Conservation (phyloP, 169 alveolate genomes). For the Plasmodium gallinaceum region DNA sequence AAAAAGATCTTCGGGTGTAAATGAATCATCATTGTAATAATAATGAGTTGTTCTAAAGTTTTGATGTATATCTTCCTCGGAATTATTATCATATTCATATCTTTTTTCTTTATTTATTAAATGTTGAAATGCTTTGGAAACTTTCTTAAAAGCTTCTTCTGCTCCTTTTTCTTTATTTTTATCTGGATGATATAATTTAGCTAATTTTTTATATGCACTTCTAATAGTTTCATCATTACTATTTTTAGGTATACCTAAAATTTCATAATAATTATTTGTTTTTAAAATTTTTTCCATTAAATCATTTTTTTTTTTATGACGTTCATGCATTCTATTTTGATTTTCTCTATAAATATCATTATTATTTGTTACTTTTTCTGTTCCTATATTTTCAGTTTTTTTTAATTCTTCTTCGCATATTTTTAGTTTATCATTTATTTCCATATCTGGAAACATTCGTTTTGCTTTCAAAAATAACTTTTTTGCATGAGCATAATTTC, state of each 20-base stretch:
- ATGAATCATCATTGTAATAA: constrained; percentile 80
- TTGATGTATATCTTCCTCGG: constrained; percentile 80
- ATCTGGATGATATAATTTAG: constrained; percentile 97
- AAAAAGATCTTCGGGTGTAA: constrained; percentile 88
- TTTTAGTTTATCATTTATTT: constrained; percentile 66
- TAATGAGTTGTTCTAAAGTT: constrained; percentile 81
- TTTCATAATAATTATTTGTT: constrained; percentile 92
- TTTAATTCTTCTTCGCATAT: constrained; percentile 68
- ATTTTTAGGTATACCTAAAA: constrained; percentile 91
- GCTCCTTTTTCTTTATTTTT: constrained; percentile 95
- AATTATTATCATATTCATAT: constrained; percentile 89
- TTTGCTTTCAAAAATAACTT: constrained; percentile 52
- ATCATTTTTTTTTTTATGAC: constrained; percentile 58
- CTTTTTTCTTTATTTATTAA: constrained; percentile 92
- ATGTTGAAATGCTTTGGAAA: constrained; percentile 94
- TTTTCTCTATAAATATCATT: constrained; percentile 21
- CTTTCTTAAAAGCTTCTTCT: constrained; percentile 96
- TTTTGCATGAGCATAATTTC: constrained; percentile 74
- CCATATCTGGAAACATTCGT: constrained; percentile 74
- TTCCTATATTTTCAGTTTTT: constrained; percentile 48
- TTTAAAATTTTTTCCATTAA: constrained; percentile 85
- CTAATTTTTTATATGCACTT: constrained; percentile 95
- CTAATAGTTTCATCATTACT: constrained; percentile 93
- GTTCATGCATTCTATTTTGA: constrained; percentile 55
- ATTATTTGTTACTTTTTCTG: constrained; percentile 8